Conservation (phyloP, 2,329 filamentous ascomycete genomes). For the Aquanectria penicillioides region DNA sequence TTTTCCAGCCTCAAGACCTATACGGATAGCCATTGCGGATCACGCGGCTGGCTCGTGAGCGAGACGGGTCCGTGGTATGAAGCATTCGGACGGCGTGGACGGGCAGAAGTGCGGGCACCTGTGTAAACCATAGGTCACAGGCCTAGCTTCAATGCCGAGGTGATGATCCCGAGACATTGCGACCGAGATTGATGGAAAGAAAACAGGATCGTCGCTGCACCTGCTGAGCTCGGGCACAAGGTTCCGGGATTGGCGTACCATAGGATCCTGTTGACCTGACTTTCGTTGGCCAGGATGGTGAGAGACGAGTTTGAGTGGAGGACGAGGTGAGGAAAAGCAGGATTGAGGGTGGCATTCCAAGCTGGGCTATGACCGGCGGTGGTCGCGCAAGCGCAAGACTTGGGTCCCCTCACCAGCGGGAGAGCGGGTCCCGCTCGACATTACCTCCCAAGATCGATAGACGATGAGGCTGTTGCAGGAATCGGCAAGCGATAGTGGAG, state of each 20-base stretch:
- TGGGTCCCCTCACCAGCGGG: background rate
- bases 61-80: conserved; percentile 1
- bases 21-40: too few species aligned
- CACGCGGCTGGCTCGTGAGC: conserved; percentile 3
- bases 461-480: background rate
- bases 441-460: background rate
- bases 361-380: background rate
- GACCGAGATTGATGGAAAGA: background rate
- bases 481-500: background rate
- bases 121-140: too few species aligned
- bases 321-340: conserved; percentile 14
- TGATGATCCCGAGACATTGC: conserved; percentile 5
- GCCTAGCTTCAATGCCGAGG: too few species aligned
- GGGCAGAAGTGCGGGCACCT: background rate
- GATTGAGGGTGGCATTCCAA: conserved; percentile 8
- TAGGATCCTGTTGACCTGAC: background rate
- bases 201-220: conserved; percentile 16
- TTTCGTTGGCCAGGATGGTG: background rate
- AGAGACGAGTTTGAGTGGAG: background rate
- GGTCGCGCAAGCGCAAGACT: background rate
- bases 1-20: background rate
- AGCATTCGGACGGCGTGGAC: too few species aligned
- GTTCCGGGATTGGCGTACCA: conserved; percentile 16
- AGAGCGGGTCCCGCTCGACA: background rate
- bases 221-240: conserved; percentile 4